Evolutionary conservation across 2,329 filamentous ascomycete species (phyloP).

Genomic region (Fusarium poae): DNA sequence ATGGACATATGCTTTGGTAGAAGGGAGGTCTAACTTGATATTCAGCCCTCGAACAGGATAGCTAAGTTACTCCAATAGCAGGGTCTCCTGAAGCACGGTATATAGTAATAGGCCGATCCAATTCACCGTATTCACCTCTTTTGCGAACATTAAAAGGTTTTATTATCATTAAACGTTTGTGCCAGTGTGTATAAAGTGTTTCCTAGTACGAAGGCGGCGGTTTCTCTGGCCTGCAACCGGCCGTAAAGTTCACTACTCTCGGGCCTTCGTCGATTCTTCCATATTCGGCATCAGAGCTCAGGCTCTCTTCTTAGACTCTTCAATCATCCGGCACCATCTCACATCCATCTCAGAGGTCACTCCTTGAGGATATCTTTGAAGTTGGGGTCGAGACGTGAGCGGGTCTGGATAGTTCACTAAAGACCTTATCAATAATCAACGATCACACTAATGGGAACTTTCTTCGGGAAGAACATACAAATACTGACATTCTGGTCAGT

Average conservation of each 20-base stretch:
- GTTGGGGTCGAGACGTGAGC: conserved; percentile 55
- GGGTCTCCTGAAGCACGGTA: no score
- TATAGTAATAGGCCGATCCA: not conserved
- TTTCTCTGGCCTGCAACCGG: not conserved
- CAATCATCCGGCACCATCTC: conserved; percentile 55
- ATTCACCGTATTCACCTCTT: no score
- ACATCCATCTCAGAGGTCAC: conserved; percentile 59
- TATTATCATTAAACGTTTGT: not conserved
- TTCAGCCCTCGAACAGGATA: not conserved
- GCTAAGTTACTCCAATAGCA: not conserved
- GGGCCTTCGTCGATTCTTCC: not conserved
- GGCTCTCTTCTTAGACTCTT: conserved; percentile 28
- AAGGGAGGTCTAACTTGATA: not conserved
- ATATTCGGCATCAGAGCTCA: not conserved
- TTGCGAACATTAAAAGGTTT: not conserved
- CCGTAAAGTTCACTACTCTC: not conserved
- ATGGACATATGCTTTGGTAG: not conserved
- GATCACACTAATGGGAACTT: not conserved
- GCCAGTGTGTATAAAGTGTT: not conserved
- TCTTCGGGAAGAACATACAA: conserved; percentile 52
- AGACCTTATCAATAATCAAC: conserved; percentile 25
- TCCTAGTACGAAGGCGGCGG: not conserved
- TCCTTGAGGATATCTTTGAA: conserved; percentile 54
- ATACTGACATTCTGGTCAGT: conserved; percentile 62
- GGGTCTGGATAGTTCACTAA: conserved; percentile 60